Evolutionary conservation across 2,329 filamentous ascomycete species (phyloP).

Genomic region (Colletotrichum lentis): DNA sequence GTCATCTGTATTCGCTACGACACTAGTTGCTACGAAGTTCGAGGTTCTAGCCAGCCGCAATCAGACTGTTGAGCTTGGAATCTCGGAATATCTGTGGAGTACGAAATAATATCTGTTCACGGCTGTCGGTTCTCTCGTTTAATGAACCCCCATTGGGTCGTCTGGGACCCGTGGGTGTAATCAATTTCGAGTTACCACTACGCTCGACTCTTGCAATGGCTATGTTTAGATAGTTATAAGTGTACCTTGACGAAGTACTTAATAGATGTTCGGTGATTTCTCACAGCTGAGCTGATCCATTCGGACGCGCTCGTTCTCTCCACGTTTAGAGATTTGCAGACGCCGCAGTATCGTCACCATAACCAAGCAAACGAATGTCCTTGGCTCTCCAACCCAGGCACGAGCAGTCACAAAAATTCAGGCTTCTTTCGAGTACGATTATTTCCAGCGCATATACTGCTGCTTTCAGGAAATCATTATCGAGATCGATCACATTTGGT

Average conservation of each 20-base stretch:
- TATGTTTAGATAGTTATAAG: not conserved
- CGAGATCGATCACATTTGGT: no score
- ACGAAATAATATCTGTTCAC: no score
- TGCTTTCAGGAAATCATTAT: not conserved
- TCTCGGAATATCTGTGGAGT: not conserved
- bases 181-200: not conserved
- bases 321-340: not conserved
- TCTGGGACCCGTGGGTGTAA: not conserved
- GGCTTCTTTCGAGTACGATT: not conserved
- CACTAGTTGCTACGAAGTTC: no score
- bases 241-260: no score
- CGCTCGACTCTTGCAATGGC: not conserved
- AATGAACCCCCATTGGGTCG: not conserved
- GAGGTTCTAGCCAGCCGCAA: no score
- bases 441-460: not conserved
- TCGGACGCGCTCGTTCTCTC: not conserved
- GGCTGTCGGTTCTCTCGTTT: no score
- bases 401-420: not conserved
- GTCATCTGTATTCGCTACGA: no score
- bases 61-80: no score
- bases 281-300: no score
- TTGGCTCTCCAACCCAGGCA: not conserved
- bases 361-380: not conserved
- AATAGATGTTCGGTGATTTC: not conserved
- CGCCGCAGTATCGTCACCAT: not conserved